Evolutionary conservation across 768 basidiomycete species (phyloP), one percentile per base, ranked within the genome.

Genomic region (Tylopilus intermedius): DNA sequence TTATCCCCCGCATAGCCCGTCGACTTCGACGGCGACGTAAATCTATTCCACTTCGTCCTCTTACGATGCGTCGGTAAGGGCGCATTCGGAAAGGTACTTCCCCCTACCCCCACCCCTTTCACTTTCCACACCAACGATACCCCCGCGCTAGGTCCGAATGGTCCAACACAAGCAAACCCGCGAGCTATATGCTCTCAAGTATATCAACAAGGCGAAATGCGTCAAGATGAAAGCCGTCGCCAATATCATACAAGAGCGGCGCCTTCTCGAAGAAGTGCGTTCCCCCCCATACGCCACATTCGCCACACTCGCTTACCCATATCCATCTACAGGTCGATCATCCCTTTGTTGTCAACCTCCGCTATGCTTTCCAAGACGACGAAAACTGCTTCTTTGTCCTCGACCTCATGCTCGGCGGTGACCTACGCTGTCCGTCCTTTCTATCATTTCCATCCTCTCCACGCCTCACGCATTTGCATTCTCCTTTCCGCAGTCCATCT

Each of bases 151-250:
- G 95, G 95, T 99, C 74, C 88, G 96, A 41, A 95, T 99, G 55
- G 96, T 99, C 7, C 95, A 99, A 71, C 96, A 98, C 76, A 99
- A 97, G 67, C 91, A 97, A 70, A 90, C 93, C n/a, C 88, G 91
- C 57, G 88, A 93, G 15, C 79, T 99, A 42, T 97, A 94, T 63
- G 96, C 96, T 5, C 83, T 99, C 70, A 99, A 99, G 71, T 99
- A 99, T 74, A 99, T 99, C 73, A 98, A 98, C 77, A 99, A 99
- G 71, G 69, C 88, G 39, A 94, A 95, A 77, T 96, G 89, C 61
- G 93, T 96, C 57, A 94, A 94, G 77, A 96, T 96, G 93, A 94
- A 94, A 65, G 94, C 94, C 2, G 94, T 98, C 35, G 85, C 91
- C 22, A 97, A 99, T 67, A 92, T 99, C 66, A 85, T 99, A 46